Evolutionary conservation across 257 asterid genomes (phyloP), one percentile per base, ranked within the genome.

Genomic region (Solanum piurae): DNA sequence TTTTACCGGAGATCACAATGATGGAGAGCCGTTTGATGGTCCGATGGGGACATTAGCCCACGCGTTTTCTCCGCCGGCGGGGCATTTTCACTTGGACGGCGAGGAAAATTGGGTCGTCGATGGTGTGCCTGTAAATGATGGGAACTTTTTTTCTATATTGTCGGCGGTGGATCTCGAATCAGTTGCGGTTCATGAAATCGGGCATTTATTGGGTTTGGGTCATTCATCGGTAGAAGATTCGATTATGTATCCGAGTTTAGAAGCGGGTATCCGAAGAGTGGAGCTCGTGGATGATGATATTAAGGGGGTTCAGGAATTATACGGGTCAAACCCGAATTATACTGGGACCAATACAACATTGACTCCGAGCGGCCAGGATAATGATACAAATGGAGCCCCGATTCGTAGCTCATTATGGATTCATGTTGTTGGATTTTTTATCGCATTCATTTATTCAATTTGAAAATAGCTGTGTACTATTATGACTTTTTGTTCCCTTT

Each of bases 1-100:
- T 76, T 96, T 90, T 73, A 82, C 84, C 1, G 98, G 97, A 3
- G 97, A 95, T 38, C 99, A 96, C 93, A 93, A 95, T 13, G 98
- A 96, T 86, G 98, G 97, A 5, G 98, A 96, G 89, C 91, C 98
- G 87, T 96, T 96, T 71, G 99, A 95, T 91, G 99, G 98, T 12
- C 92, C 92, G 1, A 16, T 95, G 90, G 99, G 99, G 33, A 93
- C 98, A 58, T 82, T 96, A 83, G 99, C 98, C 4, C 98, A 96
- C 90, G 98, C 99, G 40, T 96, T 95, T 34, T 89, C 99, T 31
- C 99, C 99, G 72, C 95, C 99, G 16, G 91, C 73, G 4, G 98
- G 98, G 1, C 37, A 89, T 90, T 86, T 95, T 14, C 98, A 96
- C 73, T 75, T 96, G 89, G 98, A 96, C 94, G 92, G 89, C 23